Conservation (phyloP, 108 stramenopile genomes). For the Cylindrotheca closterium region DNA sequence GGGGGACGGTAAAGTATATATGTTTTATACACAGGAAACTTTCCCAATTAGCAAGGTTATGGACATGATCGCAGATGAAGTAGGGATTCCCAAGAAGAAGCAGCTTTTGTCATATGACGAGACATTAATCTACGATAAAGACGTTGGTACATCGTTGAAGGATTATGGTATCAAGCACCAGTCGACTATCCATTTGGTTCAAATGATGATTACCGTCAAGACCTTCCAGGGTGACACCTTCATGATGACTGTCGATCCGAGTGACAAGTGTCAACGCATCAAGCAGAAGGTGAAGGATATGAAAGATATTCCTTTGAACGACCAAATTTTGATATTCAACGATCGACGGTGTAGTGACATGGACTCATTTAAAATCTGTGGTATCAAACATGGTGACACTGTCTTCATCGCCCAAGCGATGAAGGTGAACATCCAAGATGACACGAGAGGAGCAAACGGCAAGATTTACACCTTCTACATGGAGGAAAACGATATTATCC, state of each 20-base stretch:
- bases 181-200: constrained; percentile 5
- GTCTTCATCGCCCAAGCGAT: too few relatives aligned
- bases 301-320: constrained; percentile 7
- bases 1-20: constrained; percentile 7
- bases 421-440: too few relatives aligned
- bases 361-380: too few relatives aligned
- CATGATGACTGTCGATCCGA: constrained; percentile 5
- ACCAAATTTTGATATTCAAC: neutral
- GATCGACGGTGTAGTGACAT: too few relatives aligned
- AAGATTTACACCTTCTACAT: too few relatives aligned
- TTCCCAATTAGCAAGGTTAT: constrained; percentile 18
- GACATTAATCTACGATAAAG: constrained; percentile 9
- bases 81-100: constrained; percentile 17
- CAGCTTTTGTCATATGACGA: constrained; percentile 17
- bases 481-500: too few relatives aligned
- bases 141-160: constrained; percentile 8
- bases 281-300: constrained; percentile 9
- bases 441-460: too few relatives aligned
- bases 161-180: constrained; percentile 8
- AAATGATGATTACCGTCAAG: constrained; percentile 21
- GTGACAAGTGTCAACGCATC: constrained; percentile 11
- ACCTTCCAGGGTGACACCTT: neutral
- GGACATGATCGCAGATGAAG: constrained; percentile 8
- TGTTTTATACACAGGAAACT: constrained; percentile 13
- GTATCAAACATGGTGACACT: constrained; percentile 19